phyloP scores from a whole-genome alignment of 2,329 filamentous ascomycete species.

The Magnaporthiopsis incrustans region DNA sequence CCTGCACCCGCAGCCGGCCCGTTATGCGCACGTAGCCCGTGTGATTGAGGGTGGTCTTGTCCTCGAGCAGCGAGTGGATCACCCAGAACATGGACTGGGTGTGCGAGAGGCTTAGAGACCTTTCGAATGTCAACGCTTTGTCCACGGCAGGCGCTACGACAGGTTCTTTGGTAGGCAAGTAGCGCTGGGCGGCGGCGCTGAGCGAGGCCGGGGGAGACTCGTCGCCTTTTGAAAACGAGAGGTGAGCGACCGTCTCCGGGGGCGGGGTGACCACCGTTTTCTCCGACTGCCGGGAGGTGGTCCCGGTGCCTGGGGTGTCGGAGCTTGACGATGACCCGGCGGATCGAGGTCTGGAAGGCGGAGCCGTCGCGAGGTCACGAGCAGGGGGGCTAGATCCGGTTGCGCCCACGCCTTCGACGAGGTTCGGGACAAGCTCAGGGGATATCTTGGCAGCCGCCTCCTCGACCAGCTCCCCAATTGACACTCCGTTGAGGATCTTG shows the following conservation, averaged over 20 bases:
- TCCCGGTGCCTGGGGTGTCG: neutral
- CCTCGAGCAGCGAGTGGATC: constrained; percentile 21
- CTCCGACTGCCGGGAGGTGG: neutral
- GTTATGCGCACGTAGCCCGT: constrained; percentile 21
- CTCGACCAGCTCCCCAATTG: neutral
- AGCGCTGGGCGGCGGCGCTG: too few relatives aligned
- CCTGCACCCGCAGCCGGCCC: constrained; percentile 22
- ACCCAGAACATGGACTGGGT: constrained; percentile 32
- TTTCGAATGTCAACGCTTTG: too few relatives aligned
- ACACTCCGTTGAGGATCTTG: constrained; percentile 28
- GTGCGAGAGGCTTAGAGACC: too few relatives aligned
- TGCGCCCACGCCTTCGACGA: neutral
- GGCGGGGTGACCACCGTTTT: neutral
- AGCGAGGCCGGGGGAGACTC: too few relatives aligned
- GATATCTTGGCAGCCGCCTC: neutral
- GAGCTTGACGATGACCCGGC: neutral
- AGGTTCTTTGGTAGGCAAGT: too few relatives aligned
- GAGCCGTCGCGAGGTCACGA: neutral
- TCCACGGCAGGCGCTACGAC: too few relatives aligned
- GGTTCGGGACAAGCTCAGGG: neutral
- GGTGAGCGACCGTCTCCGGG: neutral
- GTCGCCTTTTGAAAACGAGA: too few relatives aligned
- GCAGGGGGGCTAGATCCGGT: neutral
- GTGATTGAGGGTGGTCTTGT: constrained; percentile 32
- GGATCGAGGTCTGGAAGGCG: neutral